phyloP scores from a whole-genome alignment of 345 rosid species.

The Dimocarpus longan region DNA sequence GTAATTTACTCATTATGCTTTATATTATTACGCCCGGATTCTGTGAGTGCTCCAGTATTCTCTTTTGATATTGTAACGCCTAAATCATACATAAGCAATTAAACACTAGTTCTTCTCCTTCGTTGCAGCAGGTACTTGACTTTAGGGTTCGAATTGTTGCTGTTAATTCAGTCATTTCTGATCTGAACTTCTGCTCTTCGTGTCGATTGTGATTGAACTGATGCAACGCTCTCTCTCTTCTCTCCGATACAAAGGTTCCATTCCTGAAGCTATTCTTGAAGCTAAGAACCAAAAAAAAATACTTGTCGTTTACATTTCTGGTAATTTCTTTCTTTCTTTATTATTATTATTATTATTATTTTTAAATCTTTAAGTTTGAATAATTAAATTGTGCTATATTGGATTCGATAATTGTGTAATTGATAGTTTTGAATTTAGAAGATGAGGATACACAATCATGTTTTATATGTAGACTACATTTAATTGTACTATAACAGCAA shows the following conservation, averaged over 20 bases:
- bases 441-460: not conserved
- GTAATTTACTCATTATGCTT: no score
- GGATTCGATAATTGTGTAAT: not conserved
- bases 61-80: no score
- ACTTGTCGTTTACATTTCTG: slow-evolving; percentile 82
- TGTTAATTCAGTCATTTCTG: not conserved
- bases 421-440: not conserved
- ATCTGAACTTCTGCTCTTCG: not conserved
- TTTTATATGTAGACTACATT: not conserved
- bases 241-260: slow-evolving; percentile 65
- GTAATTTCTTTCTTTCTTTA: slow-evolving; percentile 32
- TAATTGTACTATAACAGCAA: not conserved
- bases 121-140: not conserved
- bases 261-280: slow-evolving; percentile 71
- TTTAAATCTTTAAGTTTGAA: not conserved
- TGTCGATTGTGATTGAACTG: slow-evolving; percentile 26
- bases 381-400: no score
- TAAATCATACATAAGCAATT: no score
- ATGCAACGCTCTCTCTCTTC: slow-evolving; percentile 65
- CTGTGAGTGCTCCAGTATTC: no score
- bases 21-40: no score
- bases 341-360: no score
- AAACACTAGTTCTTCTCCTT: no score
- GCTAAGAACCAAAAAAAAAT: slow-evolving; percentile 76
- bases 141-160: not conserved